phyloP scores from a whole-genome alignment of 2,329 filamentous ascomycete genomes.

The Aspergillus jensenii region DNA sequence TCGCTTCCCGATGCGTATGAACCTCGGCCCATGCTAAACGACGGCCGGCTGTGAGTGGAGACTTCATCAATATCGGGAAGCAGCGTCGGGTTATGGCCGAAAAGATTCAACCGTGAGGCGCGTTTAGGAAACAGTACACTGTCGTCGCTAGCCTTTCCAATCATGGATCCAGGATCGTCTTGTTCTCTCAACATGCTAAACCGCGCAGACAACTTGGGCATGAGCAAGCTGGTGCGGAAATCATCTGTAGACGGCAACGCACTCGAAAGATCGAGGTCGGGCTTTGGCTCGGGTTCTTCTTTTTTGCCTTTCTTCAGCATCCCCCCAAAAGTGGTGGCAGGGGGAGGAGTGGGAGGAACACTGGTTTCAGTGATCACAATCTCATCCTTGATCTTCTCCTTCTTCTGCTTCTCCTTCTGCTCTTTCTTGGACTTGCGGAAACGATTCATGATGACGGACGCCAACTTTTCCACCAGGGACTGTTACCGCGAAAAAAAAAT shows the following conservation, averaged over 20 bases:
- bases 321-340: slow-evolving; percentile 32
- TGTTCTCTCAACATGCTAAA: slow-evolving; percentile 98
- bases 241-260: slow-evolving; percentile 82
- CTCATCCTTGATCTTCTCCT: slow-evolving; percentile 22
- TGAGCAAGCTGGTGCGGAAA: slow-evolving; percentile 91
- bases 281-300: slow-evolving; percentile 47
- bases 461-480: neutral
- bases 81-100: slow-evolving; percentile 59
- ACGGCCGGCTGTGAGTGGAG: slow-evolving; percentile 61
- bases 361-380: slow-evolving; percentile 40
- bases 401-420: slow-evolving; percentile 17
- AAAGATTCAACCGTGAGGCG: slow-evolving; percentile 74
- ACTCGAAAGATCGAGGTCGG: slow-evolving; percentile 68
- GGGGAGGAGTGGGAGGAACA: slow-evolving; percentile 7
- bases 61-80: slow-evolving; percentile 89
- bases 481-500: neutral
- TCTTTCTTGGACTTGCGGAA: slow-evolving; percentile 44
- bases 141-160: slow-evolving; percentile 94
- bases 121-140: slow-evolving; percentile 83
- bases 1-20: slow-evolving; percentile 65
- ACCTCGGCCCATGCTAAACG: slow-evolving; percentile 60
- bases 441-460: slow-evolving; percentile 36
- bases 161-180: slow-evolving; percentile 82
- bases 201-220: slow-evolving; percentile 90
- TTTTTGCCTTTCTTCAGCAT: slow-evolving; percentile 53